Evolutionary conservation across 345 rosid species (phyloP).

Genomic region (Bruguiera parviflora): DNA sequence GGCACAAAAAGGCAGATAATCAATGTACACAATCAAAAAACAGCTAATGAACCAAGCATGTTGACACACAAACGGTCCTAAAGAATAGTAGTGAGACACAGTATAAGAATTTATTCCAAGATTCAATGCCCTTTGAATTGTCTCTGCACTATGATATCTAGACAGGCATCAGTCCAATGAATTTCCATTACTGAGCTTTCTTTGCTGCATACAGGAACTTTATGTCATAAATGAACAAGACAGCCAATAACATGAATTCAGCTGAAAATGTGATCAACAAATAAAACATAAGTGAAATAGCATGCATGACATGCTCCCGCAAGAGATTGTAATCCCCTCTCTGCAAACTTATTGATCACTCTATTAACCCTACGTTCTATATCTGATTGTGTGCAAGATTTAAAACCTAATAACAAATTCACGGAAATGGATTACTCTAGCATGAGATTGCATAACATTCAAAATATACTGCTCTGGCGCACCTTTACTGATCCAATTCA

Average conservation of each 20-base stretch:
- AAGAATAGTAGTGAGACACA: too few relatives aligned
- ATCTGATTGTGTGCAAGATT: conserved; percentile 51
- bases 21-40: too few relatives aligned
- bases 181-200: conserved; percentile 66
- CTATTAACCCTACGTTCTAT: conserved; percentile 56
- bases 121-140: conserved; percentile 55
- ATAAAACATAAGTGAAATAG: background rate
- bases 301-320: conserved; percentile 61
- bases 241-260: conserved; percentile 4
- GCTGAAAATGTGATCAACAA: background rate
- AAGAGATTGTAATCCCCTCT: conserved; percentile 60
- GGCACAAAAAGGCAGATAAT: too few relatives aligned
- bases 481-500: conserved; percentile 67
- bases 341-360: conserved; percentile 54
- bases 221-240: conserved; percentile 30
- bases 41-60: too few relatives aligned
- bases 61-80: too few relatives aligned
- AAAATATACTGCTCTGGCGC: conserved; percentile 55
- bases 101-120: conserved; percentile 45
- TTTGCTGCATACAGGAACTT: conserved; percentile 60
- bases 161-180: conserved; percentile 58
- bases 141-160: conserved; percentile 63
- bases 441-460: conserved; percentile 1
- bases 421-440: conserved; percentile 11
- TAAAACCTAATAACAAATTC: conserved; percentile 36